A percentile compares a stretch with the other conserved stretches of the same genome.
These are phyloP conservation scores for Leccinum sublutescens DNA, from an alignment of 768 basidiomycete species.

Conservation along the genomic window DNA sequence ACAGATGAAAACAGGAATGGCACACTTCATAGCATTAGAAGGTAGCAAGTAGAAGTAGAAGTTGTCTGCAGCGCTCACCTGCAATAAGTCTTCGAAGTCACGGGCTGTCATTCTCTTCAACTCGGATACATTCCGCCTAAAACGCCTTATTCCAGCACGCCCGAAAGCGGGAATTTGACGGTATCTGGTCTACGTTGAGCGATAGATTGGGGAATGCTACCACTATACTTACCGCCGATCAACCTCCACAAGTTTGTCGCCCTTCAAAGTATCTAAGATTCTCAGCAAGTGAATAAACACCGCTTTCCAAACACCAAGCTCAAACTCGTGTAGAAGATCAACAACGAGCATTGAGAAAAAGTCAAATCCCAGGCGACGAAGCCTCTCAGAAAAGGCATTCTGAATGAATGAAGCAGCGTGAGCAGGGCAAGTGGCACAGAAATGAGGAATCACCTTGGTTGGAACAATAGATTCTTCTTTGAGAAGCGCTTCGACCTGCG, in stretches of 20 bases:
- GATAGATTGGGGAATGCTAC: not conserved
- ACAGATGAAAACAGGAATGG: not conserved
- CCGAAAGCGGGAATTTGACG: not conserved
- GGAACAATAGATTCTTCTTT: not conserved
- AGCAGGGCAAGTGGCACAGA: not conserved
- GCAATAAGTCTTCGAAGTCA: not conserved
- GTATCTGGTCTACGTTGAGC: not conserved
- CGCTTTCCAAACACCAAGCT: not conserved
- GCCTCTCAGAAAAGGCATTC: too few species aligned
- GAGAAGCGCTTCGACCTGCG: not conserved
- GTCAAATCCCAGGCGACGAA: not conserved
- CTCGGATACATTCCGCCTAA: not conserved
- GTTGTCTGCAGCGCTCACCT: not conserved
- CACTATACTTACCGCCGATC: not conserved
- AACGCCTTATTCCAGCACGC: not conserved
- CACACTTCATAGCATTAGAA: not conserved
- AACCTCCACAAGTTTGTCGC: not conserved
- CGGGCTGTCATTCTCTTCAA: not conserved
- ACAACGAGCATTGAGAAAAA: not conserved
- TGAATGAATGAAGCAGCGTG: not conserved
- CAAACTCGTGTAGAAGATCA: not conserved
- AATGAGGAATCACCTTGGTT: not conserved
- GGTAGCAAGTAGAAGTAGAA: not conserved
- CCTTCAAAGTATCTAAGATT: not conserved
- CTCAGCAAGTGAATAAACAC: not conserved